Percentiles rank a stretch among this genome's conserved stretches.
phyloP scores from a whole-genome alignment of 2,329 filamentous ascomycete genomes.

The Fusarium concolor region DNA sequence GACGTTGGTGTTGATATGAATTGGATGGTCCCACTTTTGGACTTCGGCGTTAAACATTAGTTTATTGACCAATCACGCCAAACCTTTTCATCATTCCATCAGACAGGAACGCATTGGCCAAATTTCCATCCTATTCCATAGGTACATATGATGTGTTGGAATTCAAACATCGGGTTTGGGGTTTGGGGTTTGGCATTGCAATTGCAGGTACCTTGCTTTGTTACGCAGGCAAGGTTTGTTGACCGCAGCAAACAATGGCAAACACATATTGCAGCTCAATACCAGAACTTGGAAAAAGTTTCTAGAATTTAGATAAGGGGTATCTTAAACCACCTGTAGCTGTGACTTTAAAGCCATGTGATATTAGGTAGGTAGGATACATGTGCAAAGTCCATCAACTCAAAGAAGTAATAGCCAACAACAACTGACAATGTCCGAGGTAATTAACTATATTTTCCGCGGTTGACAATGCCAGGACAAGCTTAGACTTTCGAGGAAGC shows the following conservation, averaged over 20 bases:
- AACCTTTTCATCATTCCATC: background rate
- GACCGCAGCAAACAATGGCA: too few species aligned
- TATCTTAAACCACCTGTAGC: too few species aligned
- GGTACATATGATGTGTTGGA: background rate
- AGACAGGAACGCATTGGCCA: too few species aligned
- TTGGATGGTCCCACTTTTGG: background rate
- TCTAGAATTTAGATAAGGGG: too few species aligned
- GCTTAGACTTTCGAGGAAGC: slow-evolving; percentile 5
- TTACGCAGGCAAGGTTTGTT: background rate
- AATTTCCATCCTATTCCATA: too few species aligned
- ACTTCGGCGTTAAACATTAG: background rate
- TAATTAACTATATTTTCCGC: too few species aligned
- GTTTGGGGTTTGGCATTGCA: background rate
- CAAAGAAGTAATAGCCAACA: background rate
- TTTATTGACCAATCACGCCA: slow-evolving; percentile 17
- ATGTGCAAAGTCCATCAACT: background rate
- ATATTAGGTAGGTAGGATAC: too few species aligned
- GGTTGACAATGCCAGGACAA: too few species aligned
- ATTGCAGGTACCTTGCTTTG: background rate
- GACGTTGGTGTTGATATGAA: background rate
- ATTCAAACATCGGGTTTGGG: background rate
- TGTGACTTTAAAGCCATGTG: too few species aligned
- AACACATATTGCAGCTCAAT: too few species aligned
- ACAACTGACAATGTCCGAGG: too few species aligned
- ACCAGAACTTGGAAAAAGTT: too few species aligned